phyloP scores from a whole-genome alignment of 2,329 filamentous ascomycete genomes.

The Ophiostoma tasmaniense region DNA sequence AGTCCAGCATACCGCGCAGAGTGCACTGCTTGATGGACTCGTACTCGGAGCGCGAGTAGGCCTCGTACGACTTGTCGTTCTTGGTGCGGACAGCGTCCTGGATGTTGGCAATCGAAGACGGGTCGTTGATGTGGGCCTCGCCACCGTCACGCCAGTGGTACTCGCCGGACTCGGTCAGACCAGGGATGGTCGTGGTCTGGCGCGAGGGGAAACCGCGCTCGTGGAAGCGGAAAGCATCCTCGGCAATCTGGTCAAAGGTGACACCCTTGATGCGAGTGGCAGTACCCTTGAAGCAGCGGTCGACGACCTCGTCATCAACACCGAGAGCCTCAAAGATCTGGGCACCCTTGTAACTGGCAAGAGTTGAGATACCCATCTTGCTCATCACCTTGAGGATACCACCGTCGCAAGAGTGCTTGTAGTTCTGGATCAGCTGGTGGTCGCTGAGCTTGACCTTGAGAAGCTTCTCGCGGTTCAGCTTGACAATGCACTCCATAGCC shows the following conservation, averaged over 20 bases:
- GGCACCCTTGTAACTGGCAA: slow-evolving; percentile 94
- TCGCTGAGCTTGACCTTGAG: slow-evolving; percentile 83
- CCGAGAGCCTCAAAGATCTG: slow-evolving; percentile 97
- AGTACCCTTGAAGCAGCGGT: slow-evolving; percentile 90
- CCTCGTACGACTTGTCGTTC: slow-evolving; percentile 98
- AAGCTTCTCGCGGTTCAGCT: slow-evolving; percentile 87
- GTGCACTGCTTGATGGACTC: slow-evolving; percentile 97
- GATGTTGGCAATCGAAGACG: slow-evolving; percentile 88
- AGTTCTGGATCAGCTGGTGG: slow-evolving; percentile 82
- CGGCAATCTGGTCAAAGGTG: slow-evolving; percentile 86
- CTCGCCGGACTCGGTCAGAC: slow-evolving; percentile 84
- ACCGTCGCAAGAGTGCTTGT: slow-evolving; percentile 92
- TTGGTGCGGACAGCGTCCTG: slow-evolving; percentile 94
- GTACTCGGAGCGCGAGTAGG: slow-evolving; percentile 86
- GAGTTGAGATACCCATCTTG: slow-evolving; percentile 97
- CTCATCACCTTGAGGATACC: slow-evolving; percentile 98
- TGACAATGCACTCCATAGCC: slow-evolving; percentile 91
- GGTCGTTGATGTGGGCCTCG: slow-evolving; percentile 91
- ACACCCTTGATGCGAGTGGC: slow-evolving; percentile 90
- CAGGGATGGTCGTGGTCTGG: slow-evolving; percentile 65
- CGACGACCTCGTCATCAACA: slow-evolving; percentile 83
- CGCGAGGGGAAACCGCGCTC: slow-evolving; percentile 85
- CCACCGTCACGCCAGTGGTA: slow-evolving; percentile 98
- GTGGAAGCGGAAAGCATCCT: slow-evolving; percentile 90
- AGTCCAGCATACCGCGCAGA: slow-evolving; percentile 86